Conservation (phyloP, 768 basidiomycete genomes). For the Pilatotrama ljubarskyi region DNA sequence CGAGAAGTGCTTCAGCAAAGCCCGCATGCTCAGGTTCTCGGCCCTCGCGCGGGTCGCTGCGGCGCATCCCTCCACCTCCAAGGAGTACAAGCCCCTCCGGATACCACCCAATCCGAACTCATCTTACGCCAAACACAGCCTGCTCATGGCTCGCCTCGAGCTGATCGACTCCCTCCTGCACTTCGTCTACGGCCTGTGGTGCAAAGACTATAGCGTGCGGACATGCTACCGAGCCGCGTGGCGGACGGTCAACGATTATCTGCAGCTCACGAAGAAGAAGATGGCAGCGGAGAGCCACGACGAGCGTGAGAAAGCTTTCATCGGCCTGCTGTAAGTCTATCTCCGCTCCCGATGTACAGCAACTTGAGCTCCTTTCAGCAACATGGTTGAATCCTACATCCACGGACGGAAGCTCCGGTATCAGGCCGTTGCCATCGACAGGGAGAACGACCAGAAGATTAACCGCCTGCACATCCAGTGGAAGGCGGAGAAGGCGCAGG, state of each 20-base stretch:
- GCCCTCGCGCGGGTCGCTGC: conserved; percentile 80
- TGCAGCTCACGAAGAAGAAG: conserved; percentile 72
- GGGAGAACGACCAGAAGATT: conserved; percentile 17
- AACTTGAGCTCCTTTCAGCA: conserved; percentile 44
- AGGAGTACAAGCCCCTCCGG: conserved; percentile 61
- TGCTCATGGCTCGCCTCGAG: conserved; percentile 75
- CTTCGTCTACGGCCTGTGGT: conserved; percentile 85
- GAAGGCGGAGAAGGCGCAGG: conserved; percentile 19
- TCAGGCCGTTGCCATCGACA: conserved; percentile 32
- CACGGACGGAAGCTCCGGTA: conserved; percentile 52
- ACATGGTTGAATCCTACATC: conserved; percentile 79
- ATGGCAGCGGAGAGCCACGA: conserved; percentile 52
- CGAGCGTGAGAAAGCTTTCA: conserved; percentile 57
- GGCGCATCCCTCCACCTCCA: conserved; percentile 62
- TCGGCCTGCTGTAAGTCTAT: conserved; percentile 76
- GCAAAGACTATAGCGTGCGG: conserved; percentile 60
- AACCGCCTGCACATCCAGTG: conserved; percentile 10
- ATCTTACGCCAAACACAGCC: conserved; percentile 72
- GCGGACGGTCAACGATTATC: conserved; percentile 66
- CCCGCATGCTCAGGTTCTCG: conserved; percentile 80
- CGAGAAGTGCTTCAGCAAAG: conserved; percentile 67
- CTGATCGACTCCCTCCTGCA: conserved; percentile 80
- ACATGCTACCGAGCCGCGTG: conserved; percentile 61
- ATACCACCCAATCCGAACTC: conserved; percentile 67
- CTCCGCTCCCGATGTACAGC: conserved; percentile 1